Evolutionary conservation across 1,284 basidiomycete species (phyloP), one percentile per base, ranked within the genome.

Genomic region (Cryptococcus sp.): DNA sequence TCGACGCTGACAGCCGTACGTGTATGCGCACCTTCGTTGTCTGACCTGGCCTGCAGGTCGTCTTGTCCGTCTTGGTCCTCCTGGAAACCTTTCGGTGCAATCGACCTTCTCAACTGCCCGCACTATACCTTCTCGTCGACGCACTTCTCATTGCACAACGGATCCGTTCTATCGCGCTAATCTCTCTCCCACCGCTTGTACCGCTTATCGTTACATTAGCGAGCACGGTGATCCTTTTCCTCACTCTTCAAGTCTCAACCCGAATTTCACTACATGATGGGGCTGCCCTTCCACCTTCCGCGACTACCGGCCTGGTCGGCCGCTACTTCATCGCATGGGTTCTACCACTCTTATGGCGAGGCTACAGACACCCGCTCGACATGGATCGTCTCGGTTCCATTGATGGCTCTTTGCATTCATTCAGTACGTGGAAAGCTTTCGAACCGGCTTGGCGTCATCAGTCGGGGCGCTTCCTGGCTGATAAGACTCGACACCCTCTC

Each of bases 311-410:
- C 11, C 50, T 66, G 8, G 54, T 64, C 27, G 46, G 53, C 2
- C 59, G 59, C 22, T 63, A 63, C 54, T 45, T 63, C 19, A 35
- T 64, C 17, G 19, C 52, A 8, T 66, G 64, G 64, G 50, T 54
- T 7, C n/a, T 61, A 7, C 64, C 64, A 10, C 48, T 66, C 17
- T 35, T 63, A 4, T 60, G 50, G 48, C 53, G 61, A 23, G 64
- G 64, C 13, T 66, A 59, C 27, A 25, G 53, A 3, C 42, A 52
- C 20, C 64, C 64, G 3, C 57, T 66, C 15, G 53, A 40, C 7
- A 50, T 53, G 49, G 53, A 53, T 20, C 53, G 59, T 47, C 48
- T 66, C 16, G 64, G 64, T 22, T 49, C 59, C 0, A 66, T 66
- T 39, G 64, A 66, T 23, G 17, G 27, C 11, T 40, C 41, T 39